Base-by-base conservation (phyloP, 805 yeast genomes). In the Ogataea neopini region DNA sequence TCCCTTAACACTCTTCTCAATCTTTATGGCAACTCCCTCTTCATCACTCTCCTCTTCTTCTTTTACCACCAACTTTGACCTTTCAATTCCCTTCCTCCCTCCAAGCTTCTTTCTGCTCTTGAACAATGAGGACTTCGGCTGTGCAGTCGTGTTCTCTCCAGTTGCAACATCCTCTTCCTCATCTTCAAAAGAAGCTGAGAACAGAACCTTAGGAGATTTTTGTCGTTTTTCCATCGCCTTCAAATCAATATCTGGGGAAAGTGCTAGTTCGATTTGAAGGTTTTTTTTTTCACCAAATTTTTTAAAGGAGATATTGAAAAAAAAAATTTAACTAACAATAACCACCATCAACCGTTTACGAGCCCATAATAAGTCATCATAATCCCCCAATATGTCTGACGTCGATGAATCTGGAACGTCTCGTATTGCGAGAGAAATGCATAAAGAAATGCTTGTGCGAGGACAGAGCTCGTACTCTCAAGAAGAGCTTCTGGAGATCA, bases 381-480 rank as follows among this genome's bases (percentile, higher is more conserved):
- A n/a, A n/a, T n/a, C n/a, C n/a, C n/a, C n/a, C 25, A 22, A 6
- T 8, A 36, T 36, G 40, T 36, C 40, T n/a, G 48, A 52, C 15
- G 28, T 58, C 3, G 44, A 45, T n/a, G 38, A 47, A 10, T 32
- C 42, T 1, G 51, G 43, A 18, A n/a, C 48, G 10, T 17, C 51
- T 1, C 37, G 45, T 4, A 45, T 37, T 4, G 14, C 95, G 0
- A 70, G 71, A 48, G 66, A 63, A 43, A 75, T 90, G 47, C 91
- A 90, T 61, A 66, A 62, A 43, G 71, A 73, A 51, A 89, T 90
- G 96, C 67, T 80, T 52, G 73, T 70, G 48, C 65, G 70, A 0
- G 57, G 76, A 0, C 70, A 75, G 18, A 72, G 78, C 11, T 63
- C 83, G 26, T 90, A 76, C 66, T 66, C 82, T 5, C 96, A 90